These are phyloP conservation scores for Vitis riparia DNA, from an alignment of 164 flowering plant genomes.

Conservation along the genomic window DNA sequence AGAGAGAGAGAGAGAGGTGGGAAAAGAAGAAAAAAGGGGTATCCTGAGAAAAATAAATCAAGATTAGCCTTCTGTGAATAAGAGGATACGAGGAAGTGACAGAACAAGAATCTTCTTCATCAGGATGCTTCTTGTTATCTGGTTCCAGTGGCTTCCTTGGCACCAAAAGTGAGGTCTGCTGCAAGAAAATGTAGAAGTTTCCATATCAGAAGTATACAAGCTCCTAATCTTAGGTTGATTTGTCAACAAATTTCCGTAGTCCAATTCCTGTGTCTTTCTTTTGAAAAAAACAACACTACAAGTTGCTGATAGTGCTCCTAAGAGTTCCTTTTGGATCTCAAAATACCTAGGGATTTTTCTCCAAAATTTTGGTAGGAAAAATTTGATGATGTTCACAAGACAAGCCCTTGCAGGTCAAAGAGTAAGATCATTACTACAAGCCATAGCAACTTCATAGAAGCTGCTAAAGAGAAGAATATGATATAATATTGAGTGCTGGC, in stretches of 20 bases:
- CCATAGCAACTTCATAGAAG: too few species aligned
- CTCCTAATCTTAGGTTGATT: background rate
- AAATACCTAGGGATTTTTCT: too few species aligned
- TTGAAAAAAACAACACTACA: background rate
- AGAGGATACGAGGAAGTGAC: constrained; percentile 55
- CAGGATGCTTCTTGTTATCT: constrained; percentile 42
- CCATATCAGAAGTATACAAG: background rate
- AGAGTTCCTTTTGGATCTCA: background rate
- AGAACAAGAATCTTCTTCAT: constrained; percentile 62
- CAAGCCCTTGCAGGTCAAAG: background rate
- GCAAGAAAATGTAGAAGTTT: constrained; percentile 13
- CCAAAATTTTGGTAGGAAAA: background rate
- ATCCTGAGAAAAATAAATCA: background rate
- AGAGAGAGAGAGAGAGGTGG: too few species aligned
- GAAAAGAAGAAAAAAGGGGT: constrained; percentile 1
- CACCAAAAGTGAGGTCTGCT: constrained; percentile 21
- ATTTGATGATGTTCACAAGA: background rate
- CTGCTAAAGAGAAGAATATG: background rate
- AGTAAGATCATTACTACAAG: background rate
- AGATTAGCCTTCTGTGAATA: constrained; percentile 1
- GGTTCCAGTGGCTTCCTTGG: constrained; percentile 45
- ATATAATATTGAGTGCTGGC: too few species aligned
- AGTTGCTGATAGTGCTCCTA: background rate
- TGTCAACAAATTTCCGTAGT: background rate
- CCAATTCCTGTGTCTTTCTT: background rate